Percentiles rank a stretch among this genome's conserved stretches.
Conservation (phyloP, 306 rosid genomes). For the Vigna nakashimae region DNA sequence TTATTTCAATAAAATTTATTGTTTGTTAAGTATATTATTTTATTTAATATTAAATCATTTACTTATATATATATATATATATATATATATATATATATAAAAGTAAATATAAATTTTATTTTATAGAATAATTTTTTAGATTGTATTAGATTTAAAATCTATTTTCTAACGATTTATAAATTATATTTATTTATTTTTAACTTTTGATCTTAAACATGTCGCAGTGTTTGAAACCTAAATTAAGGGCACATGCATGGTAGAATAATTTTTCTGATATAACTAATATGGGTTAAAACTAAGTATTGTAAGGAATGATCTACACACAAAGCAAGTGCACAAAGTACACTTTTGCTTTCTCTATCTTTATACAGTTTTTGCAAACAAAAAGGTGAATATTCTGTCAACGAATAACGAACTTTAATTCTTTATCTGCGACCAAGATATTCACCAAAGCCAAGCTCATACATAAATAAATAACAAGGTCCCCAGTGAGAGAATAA, state of each 20-base stretch:
- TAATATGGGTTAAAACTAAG: conserved; percentile 26
- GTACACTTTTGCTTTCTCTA: conserved; percentile 24
- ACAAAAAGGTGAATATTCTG: conserved; percentile 21
- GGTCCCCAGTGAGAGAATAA: background rate
- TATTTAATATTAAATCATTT: no score
- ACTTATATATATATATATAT: no score
- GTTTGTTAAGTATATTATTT: no score
- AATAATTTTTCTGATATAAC: conserved; percentile 20
- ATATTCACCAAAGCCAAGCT: conserved; percentile 6
- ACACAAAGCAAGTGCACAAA: conserved; percentile 9
- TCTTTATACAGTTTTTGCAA: background rate
- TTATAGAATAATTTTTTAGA: no score
- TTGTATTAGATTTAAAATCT: no score
- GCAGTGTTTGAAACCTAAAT: conserved; percentile 2
- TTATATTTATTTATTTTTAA: no score
- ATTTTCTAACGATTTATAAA: no score
- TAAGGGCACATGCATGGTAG: conserved; percentile 40
- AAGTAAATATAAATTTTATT: no score
- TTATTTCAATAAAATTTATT: no score
- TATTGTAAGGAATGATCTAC: conserved; percentile 7
- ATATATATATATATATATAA: no score
- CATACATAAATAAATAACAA: background rate
- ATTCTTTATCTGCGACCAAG: conserved; percentile 23
- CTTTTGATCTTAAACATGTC: no score
- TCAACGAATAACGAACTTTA: conserved; percentile 19